A percentile compares a stretch with the other conserved stretches of the same genome.
Evolutionary conservation across 2,329 filamentous ascomycete species (phyloP).

Genomic region (Sporothrix globosa): DNA sequence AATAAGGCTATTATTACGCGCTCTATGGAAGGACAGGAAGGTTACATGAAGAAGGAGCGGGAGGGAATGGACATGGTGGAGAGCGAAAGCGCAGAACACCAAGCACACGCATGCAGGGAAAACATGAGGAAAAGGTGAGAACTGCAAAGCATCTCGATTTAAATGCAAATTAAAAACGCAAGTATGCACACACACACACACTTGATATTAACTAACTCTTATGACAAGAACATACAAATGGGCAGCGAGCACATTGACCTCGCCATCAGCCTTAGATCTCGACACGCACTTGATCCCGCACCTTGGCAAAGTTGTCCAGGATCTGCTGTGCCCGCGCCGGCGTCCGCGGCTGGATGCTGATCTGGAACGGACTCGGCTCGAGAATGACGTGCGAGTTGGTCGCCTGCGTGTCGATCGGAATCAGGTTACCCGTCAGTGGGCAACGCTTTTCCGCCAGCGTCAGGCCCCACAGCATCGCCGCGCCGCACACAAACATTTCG

Average conservation of each 20-base stretch:
- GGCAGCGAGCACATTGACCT: neutral
- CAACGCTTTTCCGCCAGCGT: constrained; percentile 48
- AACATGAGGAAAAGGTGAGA: neutral
- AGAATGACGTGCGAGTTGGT: constrained; percentile 58
- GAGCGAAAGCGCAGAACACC: neutral
- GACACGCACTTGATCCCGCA: constrained; percentile 43
- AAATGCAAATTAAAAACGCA: neutral
- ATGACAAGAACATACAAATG: constrained; percentile 3
- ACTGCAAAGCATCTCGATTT: neutral
- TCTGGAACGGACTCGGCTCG: constrained; percentile 53
- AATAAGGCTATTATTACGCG: neutral
- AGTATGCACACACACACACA: neutral
- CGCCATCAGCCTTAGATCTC: constrained; percentile 19
- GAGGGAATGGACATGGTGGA: neutral
- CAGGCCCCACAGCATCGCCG: constrained; percentile 55
- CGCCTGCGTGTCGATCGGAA: constrained; percentile 54
- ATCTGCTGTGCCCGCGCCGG: constrained; percentile 46
- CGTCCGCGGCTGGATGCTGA: constrained; percentile 50
- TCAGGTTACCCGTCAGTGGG: constrained; percentile 47
- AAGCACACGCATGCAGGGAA: neutral
- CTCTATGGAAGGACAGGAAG: neutral
- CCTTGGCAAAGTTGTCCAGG: constrained; percentile 45
- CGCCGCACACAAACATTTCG: constrained; percentile 57
- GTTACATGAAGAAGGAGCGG: neutral
- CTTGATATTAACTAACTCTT: constrained; percentile 2